A percentile compares a stretch with the other conserved stretches of the same genome.
These are phyloP conservation scores for Cadophora sp. DNA, from an alignment of 2,329 filamentous ascomycete species.

Conservation along the genomic window DNA sequence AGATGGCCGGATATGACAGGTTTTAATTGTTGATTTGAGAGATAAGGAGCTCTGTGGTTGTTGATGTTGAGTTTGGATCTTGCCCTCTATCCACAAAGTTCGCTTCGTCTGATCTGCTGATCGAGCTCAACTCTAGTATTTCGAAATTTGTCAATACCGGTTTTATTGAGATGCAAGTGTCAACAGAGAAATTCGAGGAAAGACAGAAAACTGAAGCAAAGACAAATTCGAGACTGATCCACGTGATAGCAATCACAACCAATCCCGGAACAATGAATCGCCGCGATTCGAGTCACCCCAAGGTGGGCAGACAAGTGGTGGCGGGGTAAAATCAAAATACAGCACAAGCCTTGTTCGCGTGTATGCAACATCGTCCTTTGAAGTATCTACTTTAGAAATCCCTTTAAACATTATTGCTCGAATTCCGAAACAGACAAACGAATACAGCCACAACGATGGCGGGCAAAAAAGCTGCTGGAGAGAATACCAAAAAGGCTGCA, in stretches of 20 bases:
- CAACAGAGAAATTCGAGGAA: too few relatives aligned
- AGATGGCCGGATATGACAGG: not conserved
- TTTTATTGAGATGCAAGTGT: too few relatives aligned
- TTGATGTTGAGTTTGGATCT: not conserved
- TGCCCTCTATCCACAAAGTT: too few relatives aligned
- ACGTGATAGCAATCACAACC: not conserved
- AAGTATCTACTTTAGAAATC: not conserved
- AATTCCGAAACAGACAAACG: not conserved
- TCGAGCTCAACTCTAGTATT: too few relatives aligned
- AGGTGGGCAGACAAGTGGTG: not conserved
- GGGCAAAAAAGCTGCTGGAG: slow-evolving; percentile 72
- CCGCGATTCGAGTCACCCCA: slow-evolving; percentile 3
- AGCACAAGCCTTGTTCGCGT: not conserved
- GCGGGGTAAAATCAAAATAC: slow-evolving; percentile 13
- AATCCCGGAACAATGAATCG: not conserved
- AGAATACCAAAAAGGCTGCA: slow-evolving; percentile 86
- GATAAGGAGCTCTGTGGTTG: not conserved
- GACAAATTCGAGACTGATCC: not conserved
- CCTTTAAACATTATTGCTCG: not conserved
- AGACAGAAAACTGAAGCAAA: too few relatives aligned
- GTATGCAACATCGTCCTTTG: not conserved
- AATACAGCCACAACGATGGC: slow-evolving; percentile 59
- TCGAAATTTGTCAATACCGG: too few relatives aligned
- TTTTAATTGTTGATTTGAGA: not conserved
- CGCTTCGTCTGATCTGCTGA: too few relatives aligned